Conservation (phyloP, 257 asterid genomes). For the Rhazya stricta region DNA sequence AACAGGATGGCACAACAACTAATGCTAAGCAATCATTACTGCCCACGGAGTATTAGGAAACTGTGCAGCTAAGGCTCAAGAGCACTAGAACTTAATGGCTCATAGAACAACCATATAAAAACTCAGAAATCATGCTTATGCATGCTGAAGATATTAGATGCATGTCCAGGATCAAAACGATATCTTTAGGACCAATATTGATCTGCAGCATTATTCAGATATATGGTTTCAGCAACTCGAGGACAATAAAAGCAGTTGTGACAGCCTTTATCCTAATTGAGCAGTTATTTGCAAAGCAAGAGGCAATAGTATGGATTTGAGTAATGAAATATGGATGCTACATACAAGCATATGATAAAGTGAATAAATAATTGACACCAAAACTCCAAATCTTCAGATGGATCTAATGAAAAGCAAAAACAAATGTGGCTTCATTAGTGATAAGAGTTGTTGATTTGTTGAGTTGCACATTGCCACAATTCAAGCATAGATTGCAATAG, state of each 20-base stretch:
- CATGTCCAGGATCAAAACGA: neutral
- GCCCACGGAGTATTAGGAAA: neutral
- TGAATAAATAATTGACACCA: neutral
- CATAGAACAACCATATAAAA: neutral
- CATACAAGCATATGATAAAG: neutral
- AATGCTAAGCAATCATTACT: neutral
- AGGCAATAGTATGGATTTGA: neutral
- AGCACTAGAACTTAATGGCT: neutral
- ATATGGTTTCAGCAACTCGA: neutral
- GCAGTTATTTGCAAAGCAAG: neutral
- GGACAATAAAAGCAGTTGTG: neutral
- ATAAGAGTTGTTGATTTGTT: neutral
- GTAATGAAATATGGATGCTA: neutral
- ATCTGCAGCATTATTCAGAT: neutral
- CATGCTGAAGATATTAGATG: neutral
- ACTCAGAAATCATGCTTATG: neutral
- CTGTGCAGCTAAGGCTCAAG: neutral
- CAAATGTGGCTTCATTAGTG: neutral
- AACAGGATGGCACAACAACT: neutral
- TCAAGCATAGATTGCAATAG: neutral
- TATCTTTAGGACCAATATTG: neutral
- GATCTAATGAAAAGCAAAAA: neutral
- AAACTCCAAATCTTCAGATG: neutral
- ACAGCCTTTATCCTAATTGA: neutral
- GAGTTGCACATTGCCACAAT: neutral